phyloP scores from a whole-genome alignment of 2,329 filamentous ascomycete genomes.

The Fusarium austroafricanum region DNA sequence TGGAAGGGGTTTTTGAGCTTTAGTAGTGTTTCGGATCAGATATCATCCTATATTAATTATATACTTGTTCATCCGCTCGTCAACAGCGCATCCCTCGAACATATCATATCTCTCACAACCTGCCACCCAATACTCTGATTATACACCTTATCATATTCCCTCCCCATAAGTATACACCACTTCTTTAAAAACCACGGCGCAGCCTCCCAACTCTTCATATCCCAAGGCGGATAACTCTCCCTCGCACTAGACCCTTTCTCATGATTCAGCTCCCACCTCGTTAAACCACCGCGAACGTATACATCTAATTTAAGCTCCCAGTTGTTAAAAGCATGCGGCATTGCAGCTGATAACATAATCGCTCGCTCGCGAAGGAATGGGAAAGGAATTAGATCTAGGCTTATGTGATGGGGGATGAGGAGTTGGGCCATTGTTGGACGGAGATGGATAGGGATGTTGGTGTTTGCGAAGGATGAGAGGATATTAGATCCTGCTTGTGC shows the following conservation, averaged over 20 bases:
- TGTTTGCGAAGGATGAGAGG: not conserved
- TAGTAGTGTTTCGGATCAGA: too few species aligned
- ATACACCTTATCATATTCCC: slow-evolving; percentile 28
- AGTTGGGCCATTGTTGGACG: slow-evolving; percentile 44
- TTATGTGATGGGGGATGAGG: slow-evolving; percentile 43
- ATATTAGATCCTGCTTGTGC: not conserved
- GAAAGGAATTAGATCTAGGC: slow-evolving; percentile 44
- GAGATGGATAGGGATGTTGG: slow-evolving; percentile 33
- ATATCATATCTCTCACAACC: slow-evolving; percentile 28
- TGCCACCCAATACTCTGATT: slow-evolving; percentile 43
- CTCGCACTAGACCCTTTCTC: not conserved
- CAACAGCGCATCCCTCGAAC: not conserved
- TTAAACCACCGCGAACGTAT: slow-evolving; percentile 36
- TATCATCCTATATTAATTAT: too few species aligned
- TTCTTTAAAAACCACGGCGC: slow-evolving; percentile 46
- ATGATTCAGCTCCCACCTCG: slow-evolving; percentile 25
- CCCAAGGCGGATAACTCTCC: slow-evolving; percentile 42
- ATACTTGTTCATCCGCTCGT: not conserved
- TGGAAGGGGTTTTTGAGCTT: too few species aligned
- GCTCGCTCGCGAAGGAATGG: slow-evolving; percentile 43
- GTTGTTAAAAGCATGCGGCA: slow-evolving; percentile 36
- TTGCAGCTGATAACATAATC: slow-evolving; percentile 41
- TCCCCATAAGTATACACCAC: slow-evolving; percentile 41
- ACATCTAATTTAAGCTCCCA: slow-evolving; percentile 47
- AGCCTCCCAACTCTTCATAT: slow-evolving; percentile 47